Percentiles rank a stretch among this genome's conserved stretches.
phyloP scores from a whole-genome alignment of 2,329 filamentous ascomycete genomes.

The Metarhizium guizhouense region DNA sequence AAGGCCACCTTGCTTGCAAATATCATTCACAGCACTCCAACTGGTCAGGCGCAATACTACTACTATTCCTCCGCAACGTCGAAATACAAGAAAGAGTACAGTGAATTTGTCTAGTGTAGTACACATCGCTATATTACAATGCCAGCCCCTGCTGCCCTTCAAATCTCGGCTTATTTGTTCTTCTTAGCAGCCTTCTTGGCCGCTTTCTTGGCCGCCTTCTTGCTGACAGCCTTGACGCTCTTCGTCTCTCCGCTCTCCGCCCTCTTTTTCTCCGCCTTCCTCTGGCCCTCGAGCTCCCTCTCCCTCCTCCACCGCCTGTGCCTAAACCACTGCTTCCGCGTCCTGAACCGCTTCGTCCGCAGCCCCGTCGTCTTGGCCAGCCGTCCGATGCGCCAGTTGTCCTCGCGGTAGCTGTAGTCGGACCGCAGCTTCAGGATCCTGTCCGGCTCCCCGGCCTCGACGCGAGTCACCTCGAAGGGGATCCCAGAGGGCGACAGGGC shows the following conservation, averaged over 20 bases:
- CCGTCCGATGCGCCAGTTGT: constrained; percentile 49
- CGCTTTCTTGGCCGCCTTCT: constrained; percentile 28
- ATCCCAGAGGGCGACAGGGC: constrained; percentile 41
- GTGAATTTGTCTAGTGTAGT: neutral
- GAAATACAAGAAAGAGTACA: neutral
- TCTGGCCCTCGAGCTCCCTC: constrained; percentile 31
- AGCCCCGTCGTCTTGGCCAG: constrained; percentile 43
- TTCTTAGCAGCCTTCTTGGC: constrained; percentile 28
- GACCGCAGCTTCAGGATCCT: constrained; percentile 40
- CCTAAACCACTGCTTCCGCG: constrained; percentile 40
- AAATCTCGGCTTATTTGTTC: constrained; percentile 14
- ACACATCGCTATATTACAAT: neutral
- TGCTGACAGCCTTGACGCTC: constrained; percentile 19
- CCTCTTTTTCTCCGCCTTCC: constrained; percentile 26
- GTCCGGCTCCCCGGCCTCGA: constrained; percentile 31
- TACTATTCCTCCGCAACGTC: neutral
- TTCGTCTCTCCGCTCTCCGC: constrained; percentile 22
- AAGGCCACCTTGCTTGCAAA: neutral
- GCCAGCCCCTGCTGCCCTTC: neutral
- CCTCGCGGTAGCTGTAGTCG: constrained; percentile 52
- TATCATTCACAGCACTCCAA: neutral
- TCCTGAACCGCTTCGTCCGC: constrained; percentile 39
- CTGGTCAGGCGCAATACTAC: neutral
- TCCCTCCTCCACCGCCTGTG: constrained; percentile 33
- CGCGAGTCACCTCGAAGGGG: constrained; percentile 35